Conservation (phyloP, 768 basidiomycete species). For the Lyophyllum semitale region DNA sequence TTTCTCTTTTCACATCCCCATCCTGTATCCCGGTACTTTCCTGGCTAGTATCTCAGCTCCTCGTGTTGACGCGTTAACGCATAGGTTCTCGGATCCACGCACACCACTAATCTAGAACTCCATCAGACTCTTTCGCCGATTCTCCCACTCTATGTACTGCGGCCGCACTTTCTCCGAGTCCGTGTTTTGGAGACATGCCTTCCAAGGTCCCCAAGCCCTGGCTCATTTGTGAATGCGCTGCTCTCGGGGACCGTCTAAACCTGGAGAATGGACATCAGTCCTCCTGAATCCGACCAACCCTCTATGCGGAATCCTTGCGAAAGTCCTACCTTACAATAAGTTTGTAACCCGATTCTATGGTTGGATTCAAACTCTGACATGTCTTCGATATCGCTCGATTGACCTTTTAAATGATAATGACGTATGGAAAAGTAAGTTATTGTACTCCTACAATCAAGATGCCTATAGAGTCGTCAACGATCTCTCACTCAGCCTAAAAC, state of each 20-base stretch:
- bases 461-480: not conserved
- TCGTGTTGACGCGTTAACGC: not conserved
- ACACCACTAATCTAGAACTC: not conserved
- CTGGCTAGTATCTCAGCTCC: not conserved
- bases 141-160: not conserved
- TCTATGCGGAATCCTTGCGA: too few species aligned
- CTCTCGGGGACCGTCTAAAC: not conserved
- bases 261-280: not conserved
- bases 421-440: not conserved
- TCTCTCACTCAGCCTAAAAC: not conserved
- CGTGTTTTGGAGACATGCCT: not conserved
- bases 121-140: not conserved
- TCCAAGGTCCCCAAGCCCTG: not conserved
- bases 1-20: not conserved
- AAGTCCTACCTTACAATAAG: not conserved
- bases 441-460: not conserved
- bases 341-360: not conserved
- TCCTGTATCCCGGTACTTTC: not conserved
- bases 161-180: slow-evolving; percentile 1
- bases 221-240: not conserved
- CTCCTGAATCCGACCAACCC: not conserved
- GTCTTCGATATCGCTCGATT: not conserved
- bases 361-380: not conserved
- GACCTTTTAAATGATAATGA: not conserved
- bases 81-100: not conserved